Percentiles rank a stretch among this genome's conserved stretches.
These are phyloP conservation scores for Diplodia sapinea DNA, from an alignment of 2,329 filamentous ascomycete genomes.

Conservation along the genomic window DNA sequence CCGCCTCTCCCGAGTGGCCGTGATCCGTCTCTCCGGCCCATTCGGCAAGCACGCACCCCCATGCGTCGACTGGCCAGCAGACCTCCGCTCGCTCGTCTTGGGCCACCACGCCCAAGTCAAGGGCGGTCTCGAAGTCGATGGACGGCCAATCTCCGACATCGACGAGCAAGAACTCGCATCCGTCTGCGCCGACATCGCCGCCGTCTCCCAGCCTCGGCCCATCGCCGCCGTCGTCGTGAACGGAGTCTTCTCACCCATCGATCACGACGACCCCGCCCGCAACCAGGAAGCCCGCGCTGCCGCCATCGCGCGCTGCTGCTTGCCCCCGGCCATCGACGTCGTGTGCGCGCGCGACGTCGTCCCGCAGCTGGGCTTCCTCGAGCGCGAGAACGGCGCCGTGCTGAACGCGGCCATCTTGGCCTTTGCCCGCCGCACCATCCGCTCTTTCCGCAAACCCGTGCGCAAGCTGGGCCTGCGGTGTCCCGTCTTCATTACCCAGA, in stretches of 20 bases:
- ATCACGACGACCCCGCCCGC: constrained; percentile 42
- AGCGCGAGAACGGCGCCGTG: constrained; percentile 69
- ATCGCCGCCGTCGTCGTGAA: constrained; percentile 52
- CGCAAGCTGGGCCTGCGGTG: constrained; percentile 57
- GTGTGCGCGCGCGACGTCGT: constrained; percentile 52
- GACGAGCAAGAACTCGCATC: constrained; percentile 48
- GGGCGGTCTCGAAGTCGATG: constrained; percentile 48
- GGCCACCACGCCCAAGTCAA: constrained; percentile 54
- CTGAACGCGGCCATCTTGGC: constrained; percentile 67
- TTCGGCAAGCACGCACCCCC: constrained; percentile 60
- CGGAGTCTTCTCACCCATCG: constrained; percentile 56
- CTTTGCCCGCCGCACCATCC: constrained; percentile 64
- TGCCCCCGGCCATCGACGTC: constrained; percentile 48
- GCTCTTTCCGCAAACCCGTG: constrained; percentile 61
- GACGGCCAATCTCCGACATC: constrained; percentile 35
- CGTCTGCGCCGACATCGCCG: constrained; percentile 44
- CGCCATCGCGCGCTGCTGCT: constrained; percentile 46
- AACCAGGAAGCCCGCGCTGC: constrained; percentile 52
- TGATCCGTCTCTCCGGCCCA: constrained; percentile 61
- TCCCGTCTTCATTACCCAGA: constrained; percentile 65
- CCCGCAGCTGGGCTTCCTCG: constrained; percentile 56
- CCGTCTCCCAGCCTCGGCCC: constrained; percentile 36
- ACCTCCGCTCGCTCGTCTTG: constrained; percentile 54
- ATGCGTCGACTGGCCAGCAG: constrained; percentile 60
- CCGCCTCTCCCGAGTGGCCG: constrained; percentile 51